phyloP scores from a whole-genome alignment of 106 monocot species.

The Dendrobium officinale region DNA sequence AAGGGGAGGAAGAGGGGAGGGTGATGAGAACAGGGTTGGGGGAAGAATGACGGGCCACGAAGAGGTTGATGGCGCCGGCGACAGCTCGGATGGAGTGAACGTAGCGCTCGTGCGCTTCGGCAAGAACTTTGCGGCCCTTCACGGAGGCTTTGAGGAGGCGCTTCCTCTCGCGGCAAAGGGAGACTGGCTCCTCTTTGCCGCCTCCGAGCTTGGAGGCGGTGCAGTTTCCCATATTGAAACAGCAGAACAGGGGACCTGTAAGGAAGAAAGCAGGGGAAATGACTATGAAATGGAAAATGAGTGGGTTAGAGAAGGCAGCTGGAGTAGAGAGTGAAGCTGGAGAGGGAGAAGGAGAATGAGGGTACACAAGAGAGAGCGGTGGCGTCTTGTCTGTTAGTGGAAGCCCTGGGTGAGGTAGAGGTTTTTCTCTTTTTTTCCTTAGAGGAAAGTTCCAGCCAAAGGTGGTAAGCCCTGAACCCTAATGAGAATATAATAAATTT shows the following conservation, averaged over 20 bases:
- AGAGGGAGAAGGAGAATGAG: not conserved
- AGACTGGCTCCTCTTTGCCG: constrained; percentile 48
- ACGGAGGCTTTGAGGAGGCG: constrained; percentile 77
- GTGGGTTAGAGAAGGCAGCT: not conserved
- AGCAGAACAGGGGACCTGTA: not conserved
- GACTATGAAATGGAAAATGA: not conserved
- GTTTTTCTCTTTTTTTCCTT: not conserved
- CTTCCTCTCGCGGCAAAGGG: constrained; percentile 70
- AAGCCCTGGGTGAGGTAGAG: not conserved
- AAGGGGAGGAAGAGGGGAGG: constrained; percentile 25
- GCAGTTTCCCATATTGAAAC: constrained; percentile 71
- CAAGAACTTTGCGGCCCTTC: constrained; percentile 52
- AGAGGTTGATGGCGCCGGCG: constrained; percentile 58
- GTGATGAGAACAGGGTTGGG: constrained; percentile 55
- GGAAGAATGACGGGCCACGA: constrained; percentile 66
- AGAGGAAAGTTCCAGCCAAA: not conserved
- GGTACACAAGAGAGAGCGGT: not conserved
- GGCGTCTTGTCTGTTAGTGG: constrained; percentile 7
- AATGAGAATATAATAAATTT: not conserved
- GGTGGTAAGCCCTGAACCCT: not conserved
- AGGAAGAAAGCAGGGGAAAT: not conserved
- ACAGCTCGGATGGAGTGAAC: constrained; percentile 55
- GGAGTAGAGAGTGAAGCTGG: not conserved
- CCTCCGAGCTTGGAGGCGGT: constrained; percentile 59
- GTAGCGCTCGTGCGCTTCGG: constrained; percentile 59